Base-by-base conservation (phyloP, 2,329 filamentous ascomycete genomes). In the Salinomyces thailandicus region DNA sequence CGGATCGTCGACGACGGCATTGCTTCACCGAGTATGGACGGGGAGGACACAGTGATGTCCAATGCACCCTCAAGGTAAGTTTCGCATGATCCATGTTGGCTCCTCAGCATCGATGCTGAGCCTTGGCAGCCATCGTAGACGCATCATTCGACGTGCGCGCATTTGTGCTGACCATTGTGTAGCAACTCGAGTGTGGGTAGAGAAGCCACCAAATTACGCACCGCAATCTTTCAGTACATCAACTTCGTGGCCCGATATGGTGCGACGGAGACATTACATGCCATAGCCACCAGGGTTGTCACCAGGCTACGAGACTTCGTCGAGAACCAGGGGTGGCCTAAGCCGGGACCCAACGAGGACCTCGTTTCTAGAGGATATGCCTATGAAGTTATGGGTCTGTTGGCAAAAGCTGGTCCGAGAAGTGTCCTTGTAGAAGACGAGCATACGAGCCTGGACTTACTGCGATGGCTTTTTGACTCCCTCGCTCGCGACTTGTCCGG, bases 331-430 rank as follows among this genome's bases (percentile, higher is more conserved):
- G 86, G 86, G 5, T 95, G 87, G 87, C 87, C 87, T 2, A 64
- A 64, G 14, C 73, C 79, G 1, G 62, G 63, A 22, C 55, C 59
- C 3, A 68, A 68, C 31, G 67, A 75, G 35, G 72, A 75, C 45
- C 64, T 79, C 36, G 71, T 73, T 3, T 67, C 94, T 29, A 77
- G 89, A 27, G 79, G 79, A 5, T 79, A 82, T 52, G 86, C 82
- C 1, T 96, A 95, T 58, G 89, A 96, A 57, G 86, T 84, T 0
- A 85, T 96, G 26, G 91, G 89, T 1, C 72, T 91, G 11, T 62
- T 96, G 16, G 78, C 82, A 1, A 74, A 72, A 37, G 76, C 78
- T 45, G 75, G 73, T 3, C 73, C 79, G 3, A 62, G 70, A 2
- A 71, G 75, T 47, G 63, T 77, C 3, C 51, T 75, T 2, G 53